Conservation (phyloP, 1,284 basidiomycete species). For the Malassezia restricta region DNA sequence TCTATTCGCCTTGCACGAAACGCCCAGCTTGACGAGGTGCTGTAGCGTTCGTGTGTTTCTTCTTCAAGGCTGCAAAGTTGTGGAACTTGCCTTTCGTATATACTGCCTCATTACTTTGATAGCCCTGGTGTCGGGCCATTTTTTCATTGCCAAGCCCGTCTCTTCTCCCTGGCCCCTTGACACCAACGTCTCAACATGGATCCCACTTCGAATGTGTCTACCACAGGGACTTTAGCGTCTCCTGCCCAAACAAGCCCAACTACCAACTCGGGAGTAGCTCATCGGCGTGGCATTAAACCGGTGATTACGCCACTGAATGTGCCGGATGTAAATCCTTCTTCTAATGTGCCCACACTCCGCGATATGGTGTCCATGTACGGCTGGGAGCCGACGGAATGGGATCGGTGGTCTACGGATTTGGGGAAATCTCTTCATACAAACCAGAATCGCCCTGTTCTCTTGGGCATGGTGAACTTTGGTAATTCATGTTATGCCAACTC, state of each 20-base stretch:
- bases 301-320: slow-evolving; percentile 1
- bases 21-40: too few relatives aligned
- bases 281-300: not conserved
- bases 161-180: too few relatives aligned
- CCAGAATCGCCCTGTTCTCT: not conserved
- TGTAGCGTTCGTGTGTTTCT: too few relatives aligned
- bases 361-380: not conserved
- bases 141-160: too few relatives aligned
- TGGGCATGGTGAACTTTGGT: slow-evolving; percentile 11
- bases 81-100: too few relatives aligned
- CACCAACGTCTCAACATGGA: too few relatives aligned
- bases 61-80: too few relatives aligned
- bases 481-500: slow-evolving; percentile 73
- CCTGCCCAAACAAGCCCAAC: not conserved
- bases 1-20: too few relatives aligned
- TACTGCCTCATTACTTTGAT: too few relatives aligned
- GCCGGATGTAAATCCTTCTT: not conserved
- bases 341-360: not conserved
- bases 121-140: too few relatives aligned
- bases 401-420: not conserved
- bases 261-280: not conserved
- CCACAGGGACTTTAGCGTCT: too few relatives aligned
- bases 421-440: not conserved
- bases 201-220: too few relatives aligned
- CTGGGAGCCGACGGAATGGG: slow-evolving; percentile 6